These are phyloP conservation scores for Trichophyton simii DNA, from an alignment of 2,329 filamentous ascomycete species.

Conservation along the genomic window DNA sequence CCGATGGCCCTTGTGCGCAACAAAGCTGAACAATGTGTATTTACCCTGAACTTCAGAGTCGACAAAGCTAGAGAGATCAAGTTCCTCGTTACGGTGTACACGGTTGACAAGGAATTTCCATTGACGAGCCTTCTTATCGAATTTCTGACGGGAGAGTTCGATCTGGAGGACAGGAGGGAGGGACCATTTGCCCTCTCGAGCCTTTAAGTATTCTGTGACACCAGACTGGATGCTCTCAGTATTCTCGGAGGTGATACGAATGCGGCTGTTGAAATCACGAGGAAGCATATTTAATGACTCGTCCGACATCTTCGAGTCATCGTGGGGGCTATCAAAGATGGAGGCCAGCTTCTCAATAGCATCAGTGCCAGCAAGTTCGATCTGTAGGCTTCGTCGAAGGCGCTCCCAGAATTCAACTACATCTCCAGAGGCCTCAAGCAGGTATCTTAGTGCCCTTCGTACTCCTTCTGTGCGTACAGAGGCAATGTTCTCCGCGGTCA, in stretches of 20 bases:
- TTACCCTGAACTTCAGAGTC: constrained; percentile 25
- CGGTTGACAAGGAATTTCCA: constrained; percentile 47
- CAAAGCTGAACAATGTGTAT: constrained; percentile 48
- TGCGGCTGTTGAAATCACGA: constrained; percentile 27
- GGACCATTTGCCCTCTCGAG: constrained; percentile 28
- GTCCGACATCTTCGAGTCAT: constrained; percentile 19
- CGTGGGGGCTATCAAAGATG: constrained; percentile 36
- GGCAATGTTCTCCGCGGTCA: constrained; percentile 27
- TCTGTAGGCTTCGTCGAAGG: constrained; percentile 39
- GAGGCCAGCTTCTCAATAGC: constrained; percentile 29
- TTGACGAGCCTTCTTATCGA: constrained; percentile 41
- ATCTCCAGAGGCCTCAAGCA: constrained; percentile 38
- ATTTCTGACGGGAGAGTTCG: constrained; percentile 45
- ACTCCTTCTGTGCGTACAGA: constrained; percentile 33
- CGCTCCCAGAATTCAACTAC: constrained; percentile 46
- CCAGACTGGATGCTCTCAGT: constrained; percentile 27
- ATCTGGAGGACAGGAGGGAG: constrained; percentile 42
- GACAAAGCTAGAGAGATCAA: constrained; percentile 33
- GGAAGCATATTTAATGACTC: constrained; percentile 26
- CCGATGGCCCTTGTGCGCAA: constrained; percentile 47
- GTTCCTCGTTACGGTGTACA: constrained; percentile 43
- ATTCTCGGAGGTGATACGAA: constrained; percentile 28
- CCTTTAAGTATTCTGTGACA: constrained; percentile 22
- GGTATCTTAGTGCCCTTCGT: constrained; percentile 29
- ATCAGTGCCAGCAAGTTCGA: constrained; percentile 38